Conservation (phyloP, 805 yeast genomes). For the Komagataella populi region DNA sequence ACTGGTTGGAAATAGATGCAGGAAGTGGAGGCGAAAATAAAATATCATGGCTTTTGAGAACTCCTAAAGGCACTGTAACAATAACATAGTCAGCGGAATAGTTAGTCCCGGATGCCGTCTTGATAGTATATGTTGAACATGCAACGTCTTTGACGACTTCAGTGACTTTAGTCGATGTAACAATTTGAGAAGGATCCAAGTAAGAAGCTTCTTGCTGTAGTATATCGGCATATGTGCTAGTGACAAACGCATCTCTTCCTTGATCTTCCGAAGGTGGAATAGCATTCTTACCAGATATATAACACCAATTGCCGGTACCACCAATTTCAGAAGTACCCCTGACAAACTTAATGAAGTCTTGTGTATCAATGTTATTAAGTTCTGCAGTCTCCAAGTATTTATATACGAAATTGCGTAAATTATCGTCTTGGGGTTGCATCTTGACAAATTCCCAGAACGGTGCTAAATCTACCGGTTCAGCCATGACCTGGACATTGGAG, state of each 20-base stretch:
- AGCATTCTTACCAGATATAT: background rate
- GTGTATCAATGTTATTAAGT: constrained; percentile 26
- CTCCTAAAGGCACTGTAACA: constrained; percentile 36
- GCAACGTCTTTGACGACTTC: constrained; percentile 13
- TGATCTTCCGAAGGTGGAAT: background rate
- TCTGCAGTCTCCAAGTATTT: constrained; percentile 50
- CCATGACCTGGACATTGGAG: constrained; percentile 34
- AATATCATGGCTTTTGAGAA: constrained; percentile 15
- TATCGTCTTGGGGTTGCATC: constrained; percentile 25
- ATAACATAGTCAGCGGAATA: constrained; percentile 24
- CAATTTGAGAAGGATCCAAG: constrained; percentile 12
- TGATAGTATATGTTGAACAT: constrained; percentile 5
- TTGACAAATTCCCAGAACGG: constrained; percentile 15
- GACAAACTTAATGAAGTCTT: background rate
- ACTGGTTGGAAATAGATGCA: constrained; percentile 9
- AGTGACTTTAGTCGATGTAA: constrained; percentile 10
- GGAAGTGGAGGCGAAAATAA: constrained; percentile 22
- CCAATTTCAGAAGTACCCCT: background rate
- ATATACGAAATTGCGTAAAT: constrained; percentile 33
- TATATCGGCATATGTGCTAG: constrained; percentile 14
- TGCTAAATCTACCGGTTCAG: constrained; percentile 17
- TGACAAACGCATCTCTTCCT: constrained; percentile 19
- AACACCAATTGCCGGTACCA: background rate
- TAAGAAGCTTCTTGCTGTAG: constrained; percentile 13
- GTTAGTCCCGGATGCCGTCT: constrained; percentile 7